Evolutionary conservation across 2,329 filamentous ascomycete species (phyloP), one percentile per base, ranked within the genome.

Genomic region (Fusarium illudens): DNA sequence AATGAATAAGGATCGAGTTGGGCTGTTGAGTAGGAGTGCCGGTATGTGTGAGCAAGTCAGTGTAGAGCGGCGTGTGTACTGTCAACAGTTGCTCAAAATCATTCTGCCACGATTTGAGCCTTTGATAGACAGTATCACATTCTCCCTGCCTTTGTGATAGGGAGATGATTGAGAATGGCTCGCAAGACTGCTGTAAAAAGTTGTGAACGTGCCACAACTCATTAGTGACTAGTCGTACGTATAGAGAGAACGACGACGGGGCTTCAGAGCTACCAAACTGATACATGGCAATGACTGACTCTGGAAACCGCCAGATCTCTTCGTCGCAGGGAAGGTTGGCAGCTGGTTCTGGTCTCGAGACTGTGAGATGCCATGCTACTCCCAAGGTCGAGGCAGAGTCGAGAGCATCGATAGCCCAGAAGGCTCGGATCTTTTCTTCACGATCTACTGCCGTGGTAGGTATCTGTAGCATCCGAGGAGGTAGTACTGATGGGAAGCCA

Each of bases 121-220:
- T 48, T n/a, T 59, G 22, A 7, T 59, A 62, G 2, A 62, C 55
- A 4, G 17, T 3, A 8, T 62, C 49, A 4, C 60, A 59, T 15
- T 59, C 60, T 9, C 50, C 48, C 20, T 59, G 48, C 3, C 60
- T 39, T 10, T 51, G 37, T 1, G 27, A 46, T 1, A 44, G 30
- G 4, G 39, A 50, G 0, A 48, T 39, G 2, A 30, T 20, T 1
- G 60, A 58, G 4, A 39, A 48, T 0, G 54, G 49, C 19, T 62
- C 60, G 22, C 34, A 59, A 2, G 32, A 34, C 17, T 59, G 60
- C 12, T 62, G 60, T 4, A 62, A 10, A 13, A 62, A 62, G 6
- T 62, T 42, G 37, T 62, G 60, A 3, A 62, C 60, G 11, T 58
- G 48, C 60, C 60, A 62, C 2, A 62, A 13, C 29, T 62, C 60